Conservation (phyloP, 2,329 filamentous ascomycete genomes). For the Metarhizium sp. region DNA sequence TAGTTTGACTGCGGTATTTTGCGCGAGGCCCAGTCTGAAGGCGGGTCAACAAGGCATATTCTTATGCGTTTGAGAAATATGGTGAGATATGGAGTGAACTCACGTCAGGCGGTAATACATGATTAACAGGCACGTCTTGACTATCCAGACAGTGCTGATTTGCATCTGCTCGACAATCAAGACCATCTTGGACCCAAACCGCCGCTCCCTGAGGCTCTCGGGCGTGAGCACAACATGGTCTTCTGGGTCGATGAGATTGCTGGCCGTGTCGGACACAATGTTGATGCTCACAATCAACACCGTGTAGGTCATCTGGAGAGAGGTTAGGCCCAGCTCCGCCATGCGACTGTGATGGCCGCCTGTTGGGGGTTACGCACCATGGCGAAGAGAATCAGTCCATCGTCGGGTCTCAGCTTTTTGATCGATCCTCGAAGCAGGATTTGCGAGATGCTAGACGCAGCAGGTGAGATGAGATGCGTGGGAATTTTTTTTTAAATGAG, state of each 20-base stretch:
- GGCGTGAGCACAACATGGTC: slow-evolving; percentile 33
- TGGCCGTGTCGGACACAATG: slow-evolving; percentile 42
- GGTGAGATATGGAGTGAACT: slow-evolving; percentile 11
- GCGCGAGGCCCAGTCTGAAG: slow-evolving; percentile 31
- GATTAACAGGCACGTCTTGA: slow-evolving; percentile 47
- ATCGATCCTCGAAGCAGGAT: slow-evolving; percentile 32
- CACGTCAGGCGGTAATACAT: slow-evolving; percentile 47
- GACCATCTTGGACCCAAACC: slow-evolving; percentile 50
- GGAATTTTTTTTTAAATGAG: neutral
- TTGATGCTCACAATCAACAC: slow-evolving; percentile 45
- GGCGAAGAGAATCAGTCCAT: slow-evolving; percentile 44
- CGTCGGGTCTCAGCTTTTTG: slow-evolving; percentile 41
- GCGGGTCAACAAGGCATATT: neutral
- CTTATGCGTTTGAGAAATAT: neutral
- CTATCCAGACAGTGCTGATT: slow-evolving; percentile 45
- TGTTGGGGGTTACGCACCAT: slow-evolving; percentile 27
- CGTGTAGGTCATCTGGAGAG: slow-evolving; percentile 36
- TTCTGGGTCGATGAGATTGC: slow-evolving; percentile 47
- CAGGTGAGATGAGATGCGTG: too few species aligned
- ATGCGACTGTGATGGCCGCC: neutral
- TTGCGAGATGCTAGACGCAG: slow-evolving; percentile 23
- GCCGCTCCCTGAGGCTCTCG: slow-evolving; percentile 28
- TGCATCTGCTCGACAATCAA: slow-evolving; percentile 54
- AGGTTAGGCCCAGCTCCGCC: neutral
- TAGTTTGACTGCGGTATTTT: slow-evolving; percentile 37